phyloP scores from a whole-genome alignment of 2,329 filamentous ascomycete genomes.

The Aschersonia sp. region DNA sequence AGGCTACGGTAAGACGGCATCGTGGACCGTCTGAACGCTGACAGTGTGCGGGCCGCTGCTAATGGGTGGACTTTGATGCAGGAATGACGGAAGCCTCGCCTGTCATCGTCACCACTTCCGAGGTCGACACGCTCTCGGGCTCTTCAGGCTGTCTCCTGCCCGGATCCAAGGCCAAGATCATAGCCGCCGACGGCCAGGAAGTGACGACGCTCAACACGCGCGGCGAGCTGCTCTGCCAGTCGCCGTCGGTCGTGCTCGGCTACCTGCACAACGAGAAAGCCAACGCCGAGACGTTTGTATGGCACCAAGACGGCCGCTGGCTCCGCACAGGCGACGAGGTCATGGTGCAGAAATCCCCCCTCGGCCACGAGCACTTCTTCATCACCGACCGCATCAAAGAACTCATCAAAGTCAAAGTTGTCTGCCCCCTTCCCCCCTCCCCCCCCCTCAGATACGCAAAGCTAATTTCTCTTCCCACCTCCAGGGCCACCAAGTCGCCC shows the following conservation, averaged over 20 bases:
- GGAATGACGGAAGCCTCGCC: conserved; percentile 63
- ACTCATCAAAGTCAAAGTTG: conserved; percentile 63
- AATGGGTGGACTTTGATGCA: conserved; percentile 10
- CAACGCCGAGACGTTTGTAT: conserved; percentile 62
- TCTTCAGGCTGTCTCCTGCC: conserved; percentile 56
- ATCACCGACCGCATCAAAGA: conserved; percentile 66
- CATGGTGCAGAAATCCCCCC: conserved; percentile 46
- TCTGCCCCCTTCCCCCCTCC: conserved; percentile 3
- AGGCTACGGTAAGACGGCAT: conserved; percentile 44
- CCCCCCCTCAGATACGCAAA: conserved; percentile 3
- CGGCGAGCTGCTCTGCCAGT: conserved; percentile 69
- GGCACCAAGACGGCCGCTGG: conserved; percentile 54
- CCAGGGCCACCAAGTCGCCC: conserved; percentile 63
- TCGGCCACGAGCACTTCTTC: conserved; percentile 67
- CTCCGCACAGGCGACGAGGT: conserved; percentile 80
- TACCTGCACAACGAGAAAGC: conserved; percentile 81
- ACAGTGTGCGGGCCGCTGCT: neutral
- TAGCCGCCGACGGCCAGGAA: conserved; percentile 53
- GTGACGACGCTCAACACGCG: conserved; percentile 55
- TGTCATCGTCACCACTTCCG: conserved; percentile 42
- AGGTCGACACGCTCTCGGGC: conserved; percentile 50
- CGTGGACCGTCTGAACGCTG: neutral
- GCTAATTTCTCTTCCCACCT: too few relatives aligned
- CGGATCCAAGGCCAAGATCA: conserved; percentile 45
- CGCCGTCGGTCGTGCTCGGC: conserved; percentile 63